Evolutionary conservation across 2,329 filamentous ascomycete species (phyloP).

Genomic region (Diaporthe vaccinii): DNA sequence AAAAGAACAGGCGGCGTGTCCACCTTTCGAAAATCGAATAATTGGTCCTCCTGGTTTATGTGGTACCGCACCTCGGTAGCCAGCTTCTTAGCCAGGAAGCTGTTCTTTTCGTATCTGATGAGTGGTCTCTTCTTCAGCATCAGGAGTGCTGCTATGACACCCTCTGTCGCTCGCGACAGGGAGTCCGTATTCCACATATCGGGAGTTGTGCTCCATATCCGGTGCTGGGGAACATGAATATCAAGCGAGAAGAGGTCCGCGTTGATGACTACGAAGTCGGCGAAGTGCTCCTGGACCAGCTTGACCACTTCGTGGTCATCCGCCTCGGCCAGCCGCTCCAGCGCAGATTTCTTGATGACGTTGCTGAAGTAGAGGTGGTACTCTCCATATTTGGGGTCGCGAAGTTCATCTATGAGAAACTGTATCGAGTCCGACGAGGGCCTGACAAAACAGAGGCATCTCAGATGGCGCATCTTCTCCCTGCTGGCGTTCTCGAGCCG

Average conservation of each 20-base stretch:
- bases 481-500: slow-evolving; percentile 89
- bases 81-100: slow-evolving; percentile 89
- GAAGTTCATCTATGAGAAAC: slow-evolving; percentile 91
- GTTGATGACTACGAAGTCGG: slow-evolving; percentile 95
- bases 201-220: slow-evolving; percentile 84
- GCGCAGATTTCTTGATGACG: slow-evolving; percentile 93
- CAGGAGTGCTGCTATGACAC: slow-evolving; percentile 84
- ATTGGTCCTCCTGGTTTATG: slow-evolving; percentile 93
- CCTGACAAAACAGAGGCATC: slow-evolving; percentile 92
- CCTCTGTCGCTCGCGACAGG: slow-evolving; percentile 88
- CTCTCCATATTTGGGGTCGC: slow-evolving; percentile 97
- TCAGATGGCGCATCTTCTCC: slow-evolving; percentile 98
- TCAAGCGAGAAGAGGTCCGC: slow-evolving; percentile 90
- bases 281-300: slow-evolving; percentile 93
- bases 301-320: slow-evolving; percentile 98
- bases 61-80: slow-evolving; percentile 93
- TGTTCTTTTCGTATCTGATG: slow-evolving; percentile 94
- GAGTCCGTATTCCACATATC: slow-evolving; percentile 94
- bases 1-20: slow-evolving; percentile 95
- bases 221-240: slow-evolving; percentile 77
- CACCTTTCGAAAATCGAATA: slow-evolving; percentile 95
- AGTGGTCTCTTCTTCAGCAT: slow-evolving; percentile 97
- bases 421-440: slow-evolving; percentile 95
- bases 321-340: slow-evolving; percentile 94
- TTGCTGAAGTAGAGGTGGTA: slow-evolving; percentile 99